A percentile compares a stretch with the other conserved stretches of the same genome.
Evolutionary conservation across 139 green algal genomes (phyloP).

Genomic region (Coelastrella sp.): DNA sequence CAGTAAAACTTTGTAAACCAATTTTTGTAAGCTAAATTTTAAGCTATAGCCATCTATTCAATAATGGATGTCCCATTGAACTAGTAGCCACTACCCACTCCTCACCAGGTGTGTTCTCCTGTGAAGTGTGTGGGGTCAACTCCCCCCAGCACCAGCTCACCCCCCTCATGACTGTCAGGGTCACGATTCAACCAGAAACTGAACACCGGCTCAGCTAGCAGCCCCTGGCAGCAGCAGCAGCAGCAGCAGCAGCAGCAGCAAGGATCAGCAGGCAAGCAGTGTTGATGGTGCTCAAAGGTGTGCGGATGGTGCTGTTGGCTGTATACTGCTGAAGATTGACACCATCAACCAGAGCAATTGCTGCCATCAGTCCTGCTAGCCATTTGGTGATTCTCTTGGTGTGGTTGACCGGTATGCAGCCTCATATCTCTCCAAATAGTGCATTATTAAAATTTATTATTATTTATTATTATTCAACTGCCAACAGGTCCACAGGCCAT

Average conservation of each 20-base stretch:
- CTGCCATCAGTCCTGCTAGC: too few relatives aligned
- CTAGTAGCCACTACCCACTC: not conserved
- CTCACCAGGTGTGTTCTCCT: conserved; percentile 90
- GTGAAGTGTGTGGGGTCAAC: conserved; percentile 88
- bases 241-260: conserved; percentile 38
- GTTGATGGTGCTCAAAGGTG: not conserved
- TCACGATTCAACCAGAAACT: conserved; percentile 95
- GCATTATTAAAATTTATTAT: too few relatives aligned
- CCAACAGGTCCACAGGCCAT: too few relatives aligned
- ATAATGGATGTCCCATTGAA: not conserved
- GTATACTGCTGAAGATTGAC: too few relatives aligned
- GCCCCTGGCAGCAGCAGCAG: not conserved
- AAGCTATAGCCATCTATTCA: too few relatives aligned
- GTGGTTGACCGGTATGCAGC: too few relatives aligned
- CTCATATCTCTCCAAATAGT: too few relatives aligned
- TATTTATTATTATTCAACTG: too few relatives aligned
- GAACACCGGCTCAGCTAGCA: conserved; percentile 90
- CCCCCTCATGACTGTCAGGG: conserved; percentile 75
- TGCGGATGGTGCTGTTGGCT: not conserved
- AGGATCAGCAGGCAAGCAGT: not conserved
- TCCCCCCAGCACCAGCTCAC: conserved; percentile 96
- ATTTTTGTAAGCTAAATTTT: too few relatives aligned
- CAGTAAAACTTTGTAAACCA: too few relatives aligned
- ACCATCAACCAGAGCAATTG: too few relatives aligned
- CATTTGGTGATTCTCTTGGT: too few relatives aligned